A percentile compares a stretch with the other conserved stretches of the same genome.
These are phyloP conservation scores for Juglanconis sp. DNA, from an alignment of 2,329 filamentous ascomycete species.

Conservation along the genomic window DNA sequence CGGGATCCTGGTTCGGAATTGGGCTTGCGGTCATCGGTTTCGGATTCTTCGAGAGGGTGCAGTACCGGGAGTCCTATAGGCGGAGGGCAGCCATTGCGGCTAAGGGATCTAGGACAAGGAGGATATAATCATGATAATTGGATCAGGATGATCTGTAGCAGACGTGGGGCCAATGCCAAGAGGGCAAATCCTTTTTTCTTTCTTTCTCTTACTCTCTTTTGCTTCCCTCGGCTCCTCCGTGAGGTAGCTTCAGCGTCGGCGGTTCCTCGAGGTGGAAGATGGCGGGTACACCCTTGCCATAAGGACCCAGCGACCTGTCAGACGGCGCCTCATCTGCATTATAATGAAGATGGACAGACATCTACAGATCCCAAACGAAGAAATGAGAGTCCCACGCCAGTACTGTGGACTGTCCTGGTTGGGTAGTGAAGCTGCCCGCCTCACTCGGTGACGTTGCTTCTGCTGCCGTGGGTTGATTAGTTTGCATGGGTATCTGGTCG, in stretches of 20 bases:
- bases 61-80: constrained; percentile 62
- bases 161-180: neutral
- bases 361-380: constrained; percentile 7
- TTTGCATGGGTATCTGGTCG: no score
- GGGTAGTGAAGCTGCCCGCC: neutral
- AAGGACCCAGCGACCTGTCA: neutral
- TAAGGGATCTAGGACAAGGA: constrained; percentile 28
- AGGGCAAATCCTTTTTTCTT: neutral
- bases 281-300: neutral
- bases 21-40: constrained; percentile 57
- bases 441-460: neutral
- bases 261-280: neutral
- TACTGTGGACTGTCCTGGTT: no score
- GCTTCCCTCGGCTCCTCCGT: neutral
- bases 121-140: constrained; percentile 25
- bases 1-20: constrained; percentile 57
- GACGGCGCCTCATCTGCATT: constrained; percentile 1
- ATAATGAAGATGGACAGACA: constrained; percentile 14
- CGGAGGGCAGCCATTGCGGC: constrained; percentile 43
- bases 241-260: neutral
- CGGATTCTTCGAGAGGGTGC: constrained; percentile 65
- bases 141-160: neutral
- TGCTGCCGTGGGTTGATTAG: no score
- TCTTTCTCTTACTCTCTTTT: neutral
- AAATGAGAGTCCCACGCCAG: constrained; percentile 1